Evolutionary conservation across 2,329 filamentous ascomycete species (phyloP), one percentile per base, ranked within the genome.

Genomic region (Paecilomyces niveus): DNA sequence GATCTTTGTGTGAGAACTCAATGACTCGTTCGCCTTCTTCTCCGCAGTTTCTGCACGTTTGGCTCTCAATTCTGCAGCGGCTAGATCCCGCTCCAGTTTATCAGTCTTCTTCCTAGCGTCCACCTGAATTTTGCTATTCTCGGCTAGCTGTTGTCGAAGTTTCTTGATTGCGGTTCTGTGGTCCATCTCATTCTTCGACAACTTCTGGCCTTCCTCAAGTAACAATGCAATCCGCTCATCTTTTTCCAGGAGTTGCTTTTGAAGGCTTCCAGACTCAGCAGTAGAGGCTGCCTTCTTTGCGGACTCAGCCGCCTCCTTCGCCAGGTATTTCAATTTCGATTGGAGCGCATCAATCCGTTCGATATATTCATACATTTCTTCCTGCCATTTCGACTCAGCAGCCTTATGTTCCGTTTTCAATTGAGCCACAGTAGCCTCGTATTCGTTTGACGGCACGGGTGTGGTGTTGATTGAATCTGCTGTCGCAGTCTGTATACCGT

Each of bases 271-370:
- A 0, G 83, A 70, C 1, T 83, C 77, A 0, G 88, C 85, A 24
- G 81, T 77, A n/a, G 81, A 76, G 2, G 85, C 86, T 6, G 86
- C 82, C 64, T 85, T 84, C 68, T 87, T 88, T 1, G 94, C 90
- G 0, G 87, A 81, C 32, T 92, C 88, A 0, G 89, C 85, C 11
- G 89, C 87, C 68, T 92, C 89, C 61, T 88, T 88, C 2, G 92
- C 87, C 11, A 99, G 78, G 68, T 95, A 97, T 64, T 92, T 88
- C 29, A 99, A 78, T 70, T 99, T 97, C 6, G 91, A 86, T 72
- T 97, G 90, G 1, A 99, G 77, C 3, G 92, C 89, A 77, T 99
- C 94, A 57, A 97, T 94, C 35, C 89, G 86, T 74, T 99, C 94
- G 6, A 93, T 83, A 62, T 96, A 90, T 54, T 83, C 83, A 67